Conservation (phyloP, 441 rosid species). For the Omphalea diandra region DNA sequence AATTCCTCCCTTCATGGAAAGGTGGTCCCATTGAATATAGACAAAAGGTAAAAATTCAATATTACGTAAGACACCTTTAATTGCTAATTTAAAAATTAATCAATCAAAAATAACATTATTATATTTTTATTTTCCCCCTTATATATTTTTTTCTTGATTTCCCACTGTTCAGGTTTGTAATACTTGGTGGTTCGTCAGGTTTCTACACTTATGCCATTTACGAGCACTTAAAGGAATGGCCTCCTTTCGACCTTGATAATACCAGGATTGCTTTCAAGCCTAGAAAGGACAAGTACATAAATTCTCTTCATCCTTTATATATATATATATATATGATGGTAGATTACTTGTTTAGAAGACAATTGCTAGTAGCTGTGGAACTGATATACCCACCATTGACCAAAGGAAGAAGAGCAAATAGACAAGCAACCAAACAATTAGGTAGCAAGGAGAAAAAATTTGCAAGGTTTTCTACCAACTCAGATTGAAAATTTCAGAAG, state of each 20-base stretch:
- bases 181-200: conserved; percentile 64
- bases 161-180: conserved; percentile 54
- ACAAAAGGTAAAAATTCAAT: conserved; percentile 53
- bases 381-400: background rate
- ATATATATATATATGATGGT: background rate
- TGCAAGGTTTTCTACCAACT: background rate
- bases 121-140: background rate
- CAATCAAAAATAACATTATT: background rate
- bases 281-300: conserved; percentile 66
- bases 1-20: conserved; percentile 44
- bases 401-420: background rate
- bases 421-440: conserved; percentile 14
- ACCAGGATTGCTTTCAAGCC: conserved; percentile 82
- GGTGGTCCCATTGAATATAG: conserved; percentile 72
- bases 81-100: background rate
- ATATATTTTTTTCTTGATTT: background rate
- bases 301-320: background rate
- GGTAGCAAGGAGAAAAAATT: background rate
- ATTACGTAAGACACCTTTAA: background rate
- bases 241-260: conserved; percentile 69
- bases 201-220: conserved; percentile 81
- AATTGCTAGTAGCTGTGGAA: background rate
- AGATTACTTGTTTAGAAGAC: background rate
- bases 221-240: conserved; percentile 70
- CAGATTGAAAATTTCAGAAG: background rate